A percentile compares a stretch with the other conserved stretches of the same genome.
Conservation (phyloP, 2,329 filamentous ascomycete genomes). For the Talaromyces sp. region DNA sequence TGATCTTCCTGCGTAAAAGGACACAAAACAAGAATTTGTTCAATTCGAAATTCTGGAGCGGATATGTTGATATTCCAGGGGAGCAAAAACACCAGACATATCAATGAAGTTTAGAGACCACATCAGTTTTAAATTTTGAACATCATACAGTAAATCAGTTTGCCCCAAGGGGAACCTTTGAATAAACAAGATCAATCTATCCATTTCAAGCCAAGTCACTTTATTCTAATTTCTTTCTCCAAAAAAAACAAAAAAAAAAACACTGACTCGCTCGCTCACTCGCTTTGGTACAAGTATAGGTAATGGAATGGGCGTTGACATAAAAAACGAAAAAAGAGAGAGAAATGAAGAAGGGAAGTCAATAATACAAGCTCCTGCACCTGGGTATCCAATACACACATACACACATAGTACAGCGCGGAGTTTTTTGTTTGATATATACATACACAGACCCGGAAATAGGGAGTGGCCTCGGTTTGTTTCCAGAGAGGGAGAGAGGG, state of each 20-base stretch:
- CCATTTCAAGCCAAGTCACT: not conserved
- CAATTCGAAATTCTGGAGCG: not conserved
- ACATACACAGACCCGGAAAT: not conserved
- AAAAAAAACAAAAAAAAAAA: not conserved
- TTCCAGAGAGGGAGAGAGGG: not conserved
- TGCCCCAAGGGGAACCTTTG: not conserved
- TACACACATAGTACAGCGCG: not conserved
- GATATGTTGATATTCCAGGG: not conserved
- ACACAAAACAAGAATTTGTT: not conserved
- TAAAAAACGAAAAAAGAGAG: not conserved
- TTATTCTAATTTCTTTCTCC: not conserved
- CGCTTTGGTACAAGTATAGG: not conserved
- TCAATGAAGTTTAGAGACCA: not conserved
- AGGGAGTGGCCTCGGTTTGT: not conserved
- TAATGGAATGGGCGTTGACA: not conserved
- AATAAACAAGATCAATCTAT: not conserved
- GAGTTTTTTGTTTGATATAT: not conserved
- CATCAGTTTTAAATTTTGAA: too few species aligned
- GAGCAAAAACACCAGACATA: not conserved
- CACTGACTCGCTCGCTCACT: too few species aligned
- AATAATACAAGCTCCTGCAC: not conserved
- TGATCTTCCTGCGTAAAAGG: not conserved
- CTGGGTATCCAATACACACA: not conserved
- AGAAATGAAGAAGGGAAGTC: not conserved
- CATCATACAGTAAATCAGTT: not conserved